These are phyloP conservation scores for Strigomonas culicis DNA, from an alignment of 208 protist species.

Conservation along the genomic window DNA sequence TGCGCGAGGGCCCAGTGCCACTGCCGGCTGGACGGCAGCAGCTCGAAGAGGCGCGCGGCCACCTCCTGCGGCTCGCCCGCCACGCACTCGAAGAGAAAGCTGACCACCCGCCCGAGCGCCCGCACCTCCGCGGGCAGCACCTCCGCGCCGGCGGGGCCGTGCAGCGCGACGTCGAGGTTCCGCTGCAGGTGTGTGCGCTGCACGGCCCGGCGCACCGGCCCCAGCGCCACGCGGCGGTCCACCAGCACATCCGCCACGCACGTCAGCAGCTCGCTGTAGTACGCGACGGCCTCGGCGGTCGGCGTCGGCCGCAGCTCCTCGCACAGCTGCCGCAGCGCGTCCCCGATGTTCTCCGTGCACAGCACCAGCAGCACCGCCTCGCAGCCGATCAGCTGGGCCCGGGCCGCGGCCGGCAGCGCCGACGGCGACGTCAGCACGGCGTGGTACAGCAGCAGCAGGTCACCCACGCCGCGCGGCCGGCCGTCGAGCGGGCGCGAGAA, in stretches of 20 bases:
- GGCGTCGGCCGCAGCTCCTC: background rate
- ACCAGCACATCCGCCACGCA: slow-evolving; percentile 44
- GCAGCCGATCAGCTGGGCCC: background rate
- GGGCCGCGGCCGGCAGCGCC: slow-evolving; percentile 11
- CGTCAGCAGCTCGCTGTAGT: slow-evolving; percentile 25
- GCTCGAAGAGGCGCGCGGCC: slow-evolving; percentile 44
- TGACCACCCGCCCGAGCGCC: slow-evolving; percentile 27
- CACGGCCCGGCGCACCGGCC: slow-evolving; percentile 51
- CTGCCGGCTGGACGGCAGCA: slow-evolving; percentile 34
- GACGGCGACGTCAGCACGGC: slow-evolving; percentile 22
- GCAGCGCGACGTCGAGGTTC: slow-evolving; percentile 31
- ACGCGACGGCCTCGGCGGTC: background rate
- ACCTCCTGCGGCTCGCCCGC: slow-evolving; percentile 52
- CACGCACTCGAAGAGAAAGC: slow-evolving; percentile 46
- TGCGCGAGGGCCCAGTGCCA: slow-evolving; percentile 40
- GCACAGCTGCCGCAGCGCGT: slow-evolving; percentile 39
- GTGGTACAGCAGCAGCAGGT: slow-evolving; percentile 47
- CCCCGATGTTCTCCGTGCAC: slow-evolving; percentile 14
- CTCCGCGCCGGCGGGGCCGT: background rate
- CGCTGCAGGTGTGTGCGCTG: slow-evolving; percentile 52
- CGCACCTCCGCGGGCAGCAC: slow-evolving; percentile 30
- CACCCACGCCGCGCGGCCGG: slow-evolving; percentile 30
- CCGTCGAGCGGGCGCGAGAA: slow-evolving; percentile 42
- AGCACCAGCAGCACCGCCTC: background rate
- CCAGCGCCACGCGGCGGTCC: slow-evolving; percentile 54